A percentile compares a stretch with the other conserved stretches of the same genome.
Evolutionary conservation across 257 asterid species (phyloP).

Genomic region (Scutellaria galericulata): DNA sequence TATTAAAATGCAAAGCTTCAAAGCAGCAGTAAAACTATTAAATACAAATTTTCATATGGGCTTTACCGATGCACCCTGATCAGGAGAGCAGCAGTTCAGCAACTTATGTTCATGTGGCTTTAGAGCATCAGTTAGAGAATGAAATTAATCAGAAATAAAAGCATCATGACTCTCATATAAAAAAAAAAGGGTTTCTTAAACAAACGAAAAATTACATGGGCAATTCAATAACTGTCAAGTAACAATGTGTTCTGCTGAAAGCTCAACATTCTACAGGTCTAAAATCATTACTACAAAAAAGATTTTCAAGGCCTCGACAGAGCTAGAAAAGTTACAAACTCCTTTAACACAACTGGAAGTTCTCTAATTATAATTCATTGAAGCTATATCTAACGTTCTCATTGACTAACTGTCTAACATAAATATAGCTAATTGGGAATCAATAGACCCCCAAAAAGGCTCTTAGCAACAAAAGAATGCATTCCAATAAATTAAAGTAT

Average conservation of each 20-base stretch:
- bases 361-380: neutral
- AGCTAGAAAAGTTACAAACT: conserved; percentile 10
- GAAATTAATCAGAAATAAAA: neutral
- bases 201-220: neutral
- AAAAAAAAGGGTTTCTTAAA: neutral
- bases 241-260: neutral
- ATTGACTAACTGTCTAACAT: neutral
- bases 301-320: neutral
- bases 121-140: neutral
- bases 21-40: neutral
- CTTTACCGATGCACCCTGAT: neutral
- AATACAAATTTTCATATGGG: neutral
- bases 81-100: neutral
- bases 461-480: neutral
- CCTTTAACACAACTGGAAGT: neutral
- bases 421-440: conserved; percentile 9
- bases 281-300: neutral
- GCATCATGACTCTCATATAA: neutral
- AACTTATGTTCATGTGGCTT: neutral
- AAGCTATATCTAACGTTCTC: conserved; percentile 3
- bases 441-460: conserved; percentile 3
- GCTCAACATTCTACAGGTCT: neutral
- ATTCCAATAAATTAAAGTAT: neutral
- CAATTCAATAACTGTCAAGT: neutral
- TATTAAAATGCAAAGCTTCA: neutral